These are phyloP conservation scores for Phytomonas sp. DNA, from an alignment of 208 protist genomes.

Conservation along the genomic window DNA sequence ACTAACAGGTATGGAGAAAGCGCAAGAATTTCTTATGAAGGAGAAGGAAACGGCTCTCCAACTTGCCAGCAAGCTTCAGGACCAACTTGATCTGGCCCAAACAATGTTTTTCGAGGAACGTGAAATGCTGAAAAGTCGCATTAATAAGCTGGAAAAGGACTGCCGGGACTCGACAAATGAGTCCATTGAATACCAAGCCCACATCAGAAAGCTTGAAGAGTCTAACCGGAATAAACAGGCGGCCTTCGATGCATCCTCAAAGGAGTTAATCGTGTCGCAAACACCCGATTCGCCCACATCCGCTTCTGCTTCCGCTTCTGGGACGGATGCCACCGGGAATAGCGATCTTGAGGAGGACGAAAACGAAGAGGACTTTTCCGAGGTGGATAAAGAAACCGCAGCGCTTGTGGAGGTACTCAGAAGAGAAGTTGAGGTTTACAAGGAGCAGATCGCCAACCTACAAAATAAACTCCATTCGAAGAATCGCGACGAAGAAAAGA, in stretches of 20 bases:
- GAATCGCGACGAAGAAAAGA: constrained; percentile 76
- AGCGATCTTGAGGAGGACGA: background rate
- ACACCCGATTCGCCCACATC: no score
- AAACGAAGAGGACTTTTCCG: constrained; percentile 12
- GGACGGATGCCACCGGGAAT: constrained; percentile 3
- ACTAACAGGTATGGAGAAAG: constrained; percentile 39
- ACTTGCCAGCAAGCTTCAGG: constrained; percentile 43
- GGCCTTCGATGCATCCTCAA: constrained; percentile 22
- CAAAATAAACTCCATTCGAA: constrained; percentile 53
- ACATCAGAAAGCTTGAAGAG: constrained; percentile 8
- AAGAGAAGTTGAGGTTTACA: constrained; percentile 69
- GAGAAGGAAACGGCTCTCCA: constrained; percentile 58
- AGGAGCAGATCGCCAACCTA: constrained; percentile 42
- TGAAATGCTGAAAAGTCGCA: no score
- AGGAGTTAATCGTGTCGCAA: constrained; percentile 1
- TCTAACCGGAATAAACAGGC: constrained; percentile 20
- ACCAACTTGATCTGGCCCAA: constrained; percentile 74
- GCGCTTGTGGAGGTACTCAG: constrained; percentile 75
- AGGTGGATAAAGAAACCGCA: constrained; percentile 58
- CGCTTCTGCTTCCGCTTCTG: constrained; percentile 7
- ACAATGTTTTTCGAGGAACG: constrained; percentile 27
- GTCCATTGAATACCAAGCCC: no score
- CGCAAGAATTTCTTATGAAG: constrained; percentile 32
- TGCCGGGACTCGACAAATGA: no score
- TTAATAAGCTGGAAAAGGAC: no score